Base-by-base conservation (phyloP, 257 asterid genomes). In the Solanum tarijense region DNA sequence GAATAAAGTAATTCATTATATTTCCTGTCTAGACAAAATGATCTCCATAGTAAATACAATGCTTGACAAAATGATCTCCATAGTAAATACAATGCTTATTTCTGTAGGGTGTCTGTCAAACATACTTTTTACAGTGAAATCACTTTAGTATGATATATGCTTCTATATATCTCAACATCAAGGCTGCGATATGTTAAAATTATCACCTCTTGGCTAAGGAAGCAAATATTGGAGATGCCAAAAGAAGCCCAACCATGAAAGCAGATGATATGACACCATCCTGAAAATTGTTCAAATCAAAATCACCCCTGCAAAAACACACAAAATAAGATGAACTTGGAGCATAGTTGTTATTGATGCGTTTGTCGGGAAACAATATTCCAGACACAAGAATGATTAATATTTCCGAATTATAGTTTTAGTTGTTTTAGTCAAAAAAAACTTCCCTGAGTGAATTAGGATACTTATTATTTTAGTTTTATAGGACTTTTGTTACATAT, bases 211-310 rank as follows among this genome's bases (percentile, higher is more conserved):
- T 95, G 88, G 99, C 96, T 36, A 93, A 83, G 89, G 98, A 92
- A 84, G 99, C 99, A 91, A 97, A 97, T 87, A 97, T 93, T 41
- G 99, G 99, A 89, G 98, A 96, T 89, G 99, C 98, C 87, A 95
- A 94, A 62, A 97, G 98, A 90, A 97, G 98, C 60, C 99, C 99
- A 89, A 97, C 99, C 99, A 97, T 96, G 94, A 97, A 97, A 88
- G 98, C 99, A 86, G 99, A 97, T 29, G 99, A 97, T 89, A 97
- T 88, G 90, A 92, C 92, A 43, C 99, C 99, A 94, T 97, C 99
- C 93, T 97, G 93, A 92, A 96, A 97, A 92, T 97, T 97, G 90
- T n/a, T 92, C 93, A 97, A 86, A 92, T 93, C 74, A 91, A 97
- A 97, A 23, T 91, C 96, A 41, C 99, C 99, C 96, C 99, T 97